Percentiles rank a stretch among this genome's conserved stretches.
phyloP scores from a whole-genome alignment of 768 basidiomycete species.

The Russula sp. region DNA sequence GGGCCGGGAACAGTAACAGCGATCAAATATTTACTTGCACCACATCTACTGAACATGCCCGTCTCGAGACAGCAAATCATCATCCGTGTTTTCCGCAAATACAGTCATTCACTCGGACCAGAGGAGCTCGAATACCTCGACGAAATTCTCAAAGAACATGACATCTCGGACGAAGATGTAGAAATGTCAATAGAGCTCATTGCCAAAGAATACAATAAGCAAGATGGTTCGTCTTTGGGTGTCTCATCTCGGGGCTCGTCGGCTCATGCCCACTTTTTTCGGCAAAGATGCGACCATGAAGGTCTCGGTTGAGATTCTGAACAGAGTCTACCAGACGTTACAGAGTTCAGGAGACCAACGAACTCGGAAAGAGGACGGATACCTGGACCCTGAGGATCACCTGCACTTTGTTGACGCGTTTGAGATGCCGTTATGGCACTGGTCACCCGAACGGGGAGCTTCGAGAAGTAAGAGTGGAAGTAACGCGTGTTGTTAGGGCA shows the following conservation, averaged over 20 bases:
- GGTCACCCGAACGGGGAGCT: slow-evolving; percentile 81
- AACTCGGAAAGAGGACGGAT: slow-evolving; percentile 50
- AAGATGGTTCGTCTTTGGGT: slow-evolving; percentile 60
- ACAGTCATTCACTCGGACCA: slow-evolving; percentile 81
- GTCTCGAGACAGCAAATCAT: slow-evolving; percentile 28
- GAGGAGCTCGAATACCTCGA: slow-evolving; percentile 72
- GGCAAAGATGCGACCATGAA: slow-evolving; percentile 74
- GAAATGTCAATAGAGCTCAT: slow-evolving; percentile 76
- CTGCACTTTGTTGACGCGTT: slow-evolving; percentile 85
- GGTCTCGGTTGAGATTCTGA: slow-evolving; percentile 63
- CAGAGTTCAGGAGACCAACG: slow-evolving; percentile 60
- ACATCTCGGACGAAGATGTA: slow-evolving; percentile 64
- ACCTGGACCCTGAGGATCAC: slow-evolving; percentile 77
- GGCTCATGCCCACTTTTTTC: background rate
- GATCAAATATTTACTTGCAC: too few relatives aligned
- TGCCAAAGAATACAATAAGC: slow-evolving; percentile 84
- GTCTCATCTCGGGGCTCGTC: background rate
- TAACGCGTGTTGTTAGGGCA: background rate
- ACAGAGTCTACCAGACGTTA: slow-evolving; percentile 70
- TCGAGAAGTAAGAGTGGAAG: slow-evolving; percentile 64
- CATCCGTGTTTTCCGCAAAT: slow-evolving; percentile 72
- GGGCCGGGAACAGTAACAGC: too few relatives aligned
- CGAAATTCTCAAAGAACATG: slow-evolving; percentile 64
- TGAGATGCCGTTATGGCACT: slow-evolving; percentile 94
- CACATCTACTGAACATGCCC: slow-evolving; percentile 14